phyloP scores from a whole-genome alignment of 2,329 filamentous ascomycete genomes.

The Colletotrichum sp. region DNA sequence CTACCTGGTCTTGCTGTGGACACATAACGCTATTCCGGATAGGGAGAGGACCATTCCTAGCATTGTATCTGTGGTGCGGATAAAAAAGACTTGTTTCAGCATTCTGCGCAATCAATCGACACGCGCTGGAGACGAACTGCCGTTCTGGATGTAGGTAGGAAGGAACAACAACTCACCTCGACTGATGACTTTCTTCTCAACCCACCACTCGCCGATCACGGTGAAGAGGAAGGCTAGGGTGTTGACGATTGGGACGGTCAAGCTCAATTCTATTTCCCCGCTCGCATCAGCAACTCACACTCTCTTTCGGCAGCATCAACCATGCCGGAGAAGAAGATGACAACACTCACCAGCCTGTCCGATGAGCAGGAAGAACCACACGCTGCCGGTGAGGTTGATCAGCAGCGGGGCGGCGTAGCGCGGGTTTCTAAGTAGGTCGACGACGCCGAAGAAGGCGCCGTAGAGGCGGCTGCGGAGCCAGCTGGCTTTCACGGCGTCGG shows the following conservation, averaged over 20 bases:
- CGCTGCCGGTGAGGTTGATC: conserved; percentile 87
- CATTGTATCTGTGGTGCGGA: conserved; percentile 69
- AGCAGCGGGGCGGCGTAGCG: conserved; percentile 85
- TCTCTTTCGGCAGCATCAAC: neutral
- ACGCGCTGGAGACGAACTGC: neutral
- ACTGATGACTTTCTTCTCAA: conserved; percentile 88
- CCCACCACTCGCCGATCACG: conserved; percentile 92
- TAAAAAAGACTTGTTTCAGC: neutral
- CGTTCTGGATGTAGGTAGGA: neutral
- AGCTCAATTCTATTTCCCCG: conserved; percentile 74
- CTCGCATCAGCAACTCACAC: neutral
- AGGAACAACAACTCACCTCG: conserved; percentile 61
- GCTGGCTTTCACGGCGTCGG: conserved; percentile 56
- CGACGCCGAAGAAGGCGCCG: conserved; percentile 73
- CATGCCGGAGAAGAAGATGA: neutral
- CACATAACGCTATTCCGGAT: conserved; percentile 82
- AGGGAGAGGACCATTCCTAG: conserved; percentile 82
- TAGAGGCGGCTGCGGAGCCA: conserved; percentile 68
- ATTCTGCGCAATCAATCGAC: neutral
- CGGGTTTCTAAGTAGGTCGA: conserved; percentile 81
- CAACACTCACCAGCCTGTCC: conserved; percentile 79
- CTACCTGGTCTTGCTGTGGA: conserved; percentile 63
- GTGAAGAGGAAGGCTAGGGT: conserved; percentile 96
- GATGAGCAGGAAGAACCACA: conserved; percentile 97
- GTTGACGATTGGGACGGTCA: conserved; percentile 95